Evolutionary conservation across 2,329 filamentous ascomycete genomes (phyloP).

Genomic region (Ambrosiella beaveri): DNA sequence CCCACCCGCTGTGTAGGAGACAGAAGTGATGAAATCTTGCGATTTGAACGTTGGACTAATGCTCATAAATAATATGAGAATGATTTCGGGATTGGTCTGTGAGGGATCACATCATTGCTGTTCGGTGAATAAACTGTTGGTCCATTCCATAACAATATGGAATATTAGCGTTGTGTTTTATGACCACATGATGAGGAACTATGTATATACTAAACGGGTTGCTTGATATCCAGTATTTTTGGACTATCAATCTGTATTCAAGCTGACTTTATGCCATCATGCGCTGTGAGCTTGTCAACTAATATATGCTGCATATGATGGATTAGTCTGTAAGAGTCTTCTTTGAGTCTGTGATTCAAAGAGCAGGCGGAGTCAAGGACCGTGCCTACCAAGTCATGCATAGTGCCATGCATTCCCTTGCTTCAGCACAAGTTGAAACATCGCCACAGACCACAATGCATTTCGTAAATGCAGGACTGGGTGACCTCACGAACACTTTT

Average conservation of each 20-base stretch:
- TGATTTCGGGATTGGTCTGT: too few relatives aligned
- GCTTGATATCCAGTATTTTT: neutral
- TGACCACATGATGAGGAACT: too few relatives aligned
- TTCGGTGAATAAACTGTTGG: too few relatives aligned
- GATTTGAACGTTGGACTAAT: too few relatives aligned
- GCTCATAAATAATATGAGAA: too few relatives aligned
- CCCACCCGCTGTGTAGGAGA: too few relatives aligned
- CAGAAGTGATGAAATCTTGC: too few relatives aligned
- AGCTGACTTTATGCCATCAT: neutral
- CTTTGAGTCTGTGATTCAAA: neutral
- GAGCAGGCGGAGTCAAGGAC: neutral
- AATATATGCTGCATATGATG: neutral
- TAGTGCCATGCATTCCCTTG: conserved; percentile 1
- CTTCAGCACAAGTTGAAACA: conserved; percentile 4
- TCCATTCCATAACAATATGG: too few relatives aligned
- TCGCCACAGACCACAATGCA: conserved; percentile 1
- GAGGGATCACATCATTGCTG: too few relatives aligned
- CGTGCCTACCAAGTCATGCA: neutral
- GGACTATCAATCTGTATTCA: neutral
- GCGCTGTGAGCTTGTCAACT: neutral
- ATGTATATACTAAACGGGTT: too few relatives aligned
- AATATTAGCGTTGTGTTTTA: too few relatives aligned
- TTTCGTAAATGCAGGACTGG: conserved; percentile 1
- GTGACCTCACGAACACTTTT: neutral
- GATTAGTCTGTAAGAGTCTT: neutral